Evolutionary conservation across 176 grass and related monocot species (phyloP).

Genomic region (Carex littledalei): DNA sequence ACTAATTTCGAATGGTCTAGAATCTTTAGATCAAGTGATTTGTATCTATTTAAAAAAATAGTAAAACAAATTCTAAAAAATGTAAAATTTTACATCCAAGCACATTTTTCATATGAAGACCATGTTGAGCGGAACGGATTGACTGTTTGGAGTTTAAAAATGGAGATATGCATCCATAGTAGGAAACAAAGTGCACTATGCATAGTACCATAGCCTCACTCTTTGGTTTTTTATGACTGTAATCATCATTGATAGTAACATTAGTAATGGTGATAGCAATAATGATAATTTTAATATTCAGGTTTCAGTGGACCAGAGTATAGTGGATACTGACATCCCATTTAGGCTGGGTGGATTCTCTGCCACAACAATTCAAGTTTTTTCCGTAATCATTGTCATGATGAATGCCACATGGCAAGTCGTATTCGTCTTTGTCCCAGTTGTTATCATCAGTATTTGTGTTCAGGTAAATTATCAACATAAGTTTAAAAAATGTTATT

Average conservation of each 20-base stretch:
- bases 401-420: constrained; percentile 97
- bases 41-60: no score
- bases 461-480: constrained; percentile 74
- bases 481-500: constrained; percentile 1
- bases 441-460: constrained; percentile 84
- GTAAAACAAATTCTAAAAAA: no score
- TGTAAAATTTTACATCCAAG: no score
- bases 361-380: constrained; percentile 94
- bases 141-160: no score
- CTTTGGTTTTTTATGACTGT: neutral
- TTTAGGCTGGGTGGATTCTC: constrained; percentile 95
- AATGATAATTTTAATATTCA: constrained; percentile 36
- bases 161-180: no score
- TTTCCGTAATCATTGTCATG: constrained; percentile 93
- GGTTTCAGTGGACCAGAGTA: constrained; percentile 98
- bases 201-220: no score
- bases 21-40: no score
- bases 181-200: no score
- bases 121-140: no score
- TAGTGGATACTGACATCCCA: constrained; percentile 95
- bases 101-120: no score
- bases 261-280: neutral
- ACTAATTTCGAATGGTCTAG: no score
- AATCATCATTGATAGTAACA: constrained; percentile 9
- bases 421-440: constrained; percentile 77